Base-by-base conservation (phyloP, 1,284 basidiomycete species). In the Inonotus obliquus region DNA sequence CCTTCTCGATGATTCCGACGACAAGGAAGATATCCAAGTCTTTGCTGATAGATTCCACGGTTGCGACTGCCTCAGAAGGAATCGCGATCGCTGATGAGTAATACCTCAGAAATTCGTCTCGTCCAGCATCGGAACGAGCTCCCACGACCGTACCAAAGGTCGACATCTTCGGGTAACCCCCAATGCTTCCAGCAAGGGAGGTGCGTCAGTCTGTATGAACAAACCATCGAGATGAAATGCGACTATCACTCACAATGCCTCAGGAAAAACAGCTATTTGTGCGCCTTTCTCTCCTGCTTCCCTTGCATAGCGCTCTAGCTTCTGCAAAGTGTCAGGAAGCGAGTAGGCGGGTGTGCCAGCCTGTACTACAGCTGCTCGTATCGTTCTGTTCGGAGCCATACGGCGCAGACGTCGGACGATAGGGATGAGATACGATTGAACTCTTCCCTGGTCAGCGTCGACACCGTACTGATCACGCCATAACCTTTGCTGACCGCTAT, bases 211-310 rank as follows among this genome's bases (percentile, higher is more conserved):
- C 39, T 11, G 65, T 54, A 63, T 57, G 53, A 17, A 65, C 39
- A 44, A 1, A 5, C 14, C 10, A 32, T 5, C 35, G 1, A 66
- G 1, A 63, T 59, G 17, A 63, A 57, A 49, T 32, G 32, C 32
- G 9, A 32, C 32, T 9, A 61, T 60, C 32, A 77, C 83, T 69
- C 72, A 87, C 78, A 87, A 89, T 19, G 86, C 89, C 70, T 91
- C 88, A 2, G 88, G 89, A 67, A 91, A 87, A 14, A 90, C 84
- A 27, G 80, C 84, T 1, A 91, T 70, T 66, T 85, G 79, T 0
- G 81, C 75, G 2, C 75, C 75, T 64, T 83, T 81, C 48, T 57
- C 41, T 25, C 49, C 58, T 29, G 80, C 74, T 39, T 81, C 75
- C 62, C 78, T 80, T 5, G 84, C 84, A 6, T 81, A 69, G 7